Evolutionary conservation across 2,329 filamentous ascomycete species (phyloP), one percentile per base, ranked within the genome.

Genomic region (Aschersonia sp.): DNA sequence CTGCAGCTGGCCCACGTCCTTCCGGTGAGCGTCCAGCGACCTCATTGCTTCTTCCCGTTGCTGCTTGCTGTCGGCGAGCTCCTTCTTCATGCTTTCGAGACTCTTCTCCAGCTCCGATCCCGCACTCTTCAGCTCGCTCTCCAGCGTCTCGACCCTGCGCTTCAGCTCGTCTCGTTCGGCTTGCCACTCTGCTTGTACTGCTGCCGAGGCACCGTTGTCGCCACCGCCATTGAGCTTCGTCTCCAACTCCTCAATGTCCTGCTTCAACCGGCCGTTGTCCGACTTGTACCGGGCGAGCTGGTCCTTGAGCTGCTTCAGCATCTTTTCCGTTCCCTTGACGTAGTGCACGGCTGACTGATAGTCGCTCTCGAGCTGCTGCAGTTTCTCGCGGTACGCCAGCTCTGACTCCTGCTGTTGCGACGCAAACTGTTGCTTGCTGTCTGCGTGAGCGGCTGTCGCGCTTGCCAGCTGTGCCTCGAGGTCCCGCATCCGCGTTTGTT

Each of bases 341-440:
- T 98, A 98, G 65, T 95, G 92, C 45, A 97, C 89, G 12, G 92
- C 90, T 41, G 92, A 95, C 64, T 95, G 88, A 62, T 98, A 95
- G 63, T 98, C 92, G 61, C 89, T 94, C 66, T 97, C 89, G 32
- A 98, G 79, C 60, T 95, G 89, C 50, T 87, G 79, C 46, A 98
- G 74, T 64, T 95, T 95, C 62, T 95, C 89, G 52, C 89, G 84
- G 67, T 94, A 97, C 44, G 85, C 78, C 48, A 80, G 76, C 61
- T 94, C 90, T n/a, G 87, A 83, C 58, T 94, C 87, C 55, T 92
- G 84, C 50, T 87, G 81, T 47, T 90, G 84, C 37, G 77, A 72
- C 51, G 92, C 86, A 53, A 88, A 87, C 4, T 75, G 75, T 49
- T 79, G 70, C 62, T 86, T 92, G 44, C 87, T 79, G 59, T 97